Base-by-base conservation (phyloP, 495 filamentous ascomycete species). In the Podospora pseudoanserina region DNA sequence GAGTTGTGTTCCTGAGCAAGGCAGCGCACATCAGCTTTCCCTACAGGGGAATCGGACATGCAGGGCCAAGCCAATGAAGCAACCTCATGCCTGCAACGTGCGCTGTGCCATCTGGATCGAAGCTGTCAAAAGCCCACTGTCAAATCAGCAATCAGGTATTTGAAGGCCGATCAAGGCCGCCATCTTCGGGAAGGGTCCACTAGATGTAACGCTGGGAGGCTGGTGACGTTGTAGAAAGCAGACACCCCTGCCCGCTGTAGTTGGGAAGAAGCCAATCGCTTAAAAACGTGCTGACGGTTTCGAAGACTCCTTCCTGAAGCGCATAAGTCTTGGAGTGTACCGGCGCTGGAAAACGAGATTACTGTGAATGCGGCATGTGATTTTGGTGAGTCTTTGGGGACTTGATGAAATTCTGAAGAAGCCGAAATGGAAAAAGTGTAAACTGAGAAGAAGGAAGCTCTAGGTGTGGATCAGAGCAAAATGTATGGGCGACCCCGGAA, bases 401-500 rank as follows among this genome's bases (percentile, higher is more conserved):
- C 13, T 13, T 49, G 9, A 49, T 1, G 15, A 13, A 49, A 49
- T 16, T 49, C 39, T 2, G 39, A 49, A 16, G 1, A 49, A 49
- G 39, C 15, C 9, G 9, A 49, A 16, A 16, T 18, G 15, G 39
- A 18, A 13, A 49, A 49, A 11, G 39, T 49, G 39, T 49, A 16
- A 49, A 49, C 13, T 49, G 13, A 49, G 39, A 49, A 49, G 13
- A 49, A 49, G 9, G 5, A 49, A 6, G 39, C 39, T 49, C 39
- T 16, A 13, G 7, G 9, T 49, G 39, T 49, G 39, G 39, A 49
- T 3, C 15, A 11, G 7, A 49, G 15, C 39, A 58, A 49, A 26
- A 58, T 6, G 2, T 58, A 49, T 71, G 70, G 66, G 70, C 66
- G 70, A 68, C 65, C 70, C 66, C 63, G 66, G 70, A 71, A 71